Percentiles rank a stretch among this genome's conserved stretches.
Conservation (phyloP, 192 early-diverging fungal genomes). For the Helicostylum pulchrum region DNA sequence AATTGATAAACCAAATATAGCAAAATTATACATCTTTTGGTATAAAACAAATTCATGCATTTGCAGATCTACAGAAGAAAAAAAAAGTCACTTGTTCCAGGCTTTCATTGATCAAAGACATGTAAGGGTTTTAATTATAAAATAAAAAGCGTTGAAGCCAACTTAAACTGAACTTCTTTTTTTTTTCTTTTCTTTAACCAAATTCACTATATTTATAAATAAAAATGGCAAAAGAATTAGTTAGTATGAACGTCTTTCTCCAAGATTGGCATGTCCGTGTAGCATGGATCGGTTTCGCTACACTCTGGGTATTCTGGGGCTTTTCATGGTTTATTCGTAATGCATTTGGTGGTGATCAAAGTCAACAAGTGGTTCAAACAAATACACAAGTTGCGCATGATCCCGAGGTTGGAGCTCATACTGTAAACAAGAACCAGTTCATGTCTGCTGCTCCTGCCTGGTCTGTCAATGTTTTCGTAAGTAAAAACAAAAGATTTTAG, state of each 20-base stretch:
- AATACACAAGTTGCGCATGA: neutral
- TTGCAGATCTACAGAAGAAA: too few species aligned
- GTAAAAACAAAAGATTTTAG: neutral
- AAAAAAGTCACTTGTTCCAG: too few species aligned
- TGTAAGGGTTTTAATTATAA: neutral
- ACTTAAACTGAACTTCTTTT: too few species aligned
- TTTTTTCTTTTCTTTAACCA: too few species aligned
- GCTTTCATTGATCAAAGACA: too few species aligned
- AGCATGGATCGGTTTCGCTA: conserved; percentile 31
- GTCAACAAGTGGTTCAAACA: neutral
- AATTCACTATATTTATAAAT: too few species aligned
- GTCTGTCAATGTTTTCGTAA: conserved; percentile 17
- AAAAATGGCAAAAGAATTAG: too few species aligned
- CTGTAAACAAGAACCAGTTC: neutral
- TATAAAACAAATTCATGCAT: too few species aligned
- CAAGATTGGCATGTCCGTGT: conserved; percentile 24
- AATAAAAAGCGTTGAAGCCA: neutral
- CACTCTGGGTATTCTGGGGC: conserved; percentile 32
- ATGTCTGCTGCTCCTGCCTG: conserved; percentile 13
- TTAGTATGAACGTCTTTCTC: conserved; percentile 16
- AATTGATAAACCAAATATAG: too few species aligned
- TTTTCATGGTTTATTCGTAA: conserved; percentile 30
- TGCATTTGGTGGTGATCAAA: conserved; percentile 15
- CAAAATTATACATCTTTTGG: too few species aligned
- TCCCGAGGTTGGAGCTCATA: neutral